phyloP scores from a whole-genome alignment of 2,329 filamentous ascomycete species.

The Neopestalotiopsis sp. region DNA sequence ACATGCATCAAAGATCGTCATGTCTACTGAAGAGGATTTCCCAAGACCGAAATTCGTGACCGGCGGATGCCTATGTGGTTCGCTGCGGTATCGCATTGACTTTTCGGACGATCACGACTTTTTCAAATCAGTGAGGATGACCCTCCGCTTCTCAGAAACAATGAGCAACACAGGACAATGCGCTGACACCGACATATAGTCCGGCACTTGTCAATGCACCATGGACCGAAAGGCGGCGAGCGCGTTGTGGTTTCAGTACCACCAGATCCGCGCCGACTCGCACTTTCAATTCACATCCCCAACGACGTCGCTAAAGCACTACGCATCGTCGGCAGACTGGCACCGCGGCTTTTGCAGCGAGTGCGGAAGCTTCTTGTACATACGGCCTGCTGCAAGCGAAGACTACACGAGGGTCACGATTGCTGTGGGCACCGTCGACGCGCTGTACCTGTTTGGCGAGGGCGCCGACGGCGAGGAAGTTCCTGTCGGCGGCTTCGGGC shows the following conservation, averaged over 20 bases:
- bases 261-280: not conserved
- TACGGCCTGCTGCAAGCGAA: not conserved
- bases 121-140: not conserved
- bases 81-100: not conserved
- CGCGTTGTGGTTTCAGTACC: constrained; percentile 11
- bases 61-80: not conserved
- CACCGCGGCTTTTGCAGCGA: constrained; percentile 8
- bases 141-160: no score
- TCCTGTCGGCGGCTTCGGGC: not conserved
- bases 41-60: constrained; percentile 3
- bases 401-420: not conserved
- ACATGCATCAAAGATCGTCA: not conserved
- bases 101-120: constrained; percentile 2
- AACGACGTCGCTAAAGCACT: not conserved
- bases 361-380: constrained; percentile 6
- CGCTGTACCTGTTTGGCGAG: constrained; percentile 14
- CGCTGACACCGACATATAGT: not conserved
- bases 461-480: constrained; percentile 7
- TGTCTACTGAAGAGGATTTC: constrained; percentile 1
- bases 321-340: not conserved
- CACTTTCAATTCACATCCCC: not conserved
- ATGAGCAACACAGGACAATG: no score
- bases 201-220: constrained; percentile 10
- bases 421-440: not conserved
- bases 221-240: constrained; percentile 2